These are phyloP conservation scores for Ammopiptanthus mongolicus DNA, from an alignment of 306 rosid genomes.

Conservation along the genomic window DNA sequence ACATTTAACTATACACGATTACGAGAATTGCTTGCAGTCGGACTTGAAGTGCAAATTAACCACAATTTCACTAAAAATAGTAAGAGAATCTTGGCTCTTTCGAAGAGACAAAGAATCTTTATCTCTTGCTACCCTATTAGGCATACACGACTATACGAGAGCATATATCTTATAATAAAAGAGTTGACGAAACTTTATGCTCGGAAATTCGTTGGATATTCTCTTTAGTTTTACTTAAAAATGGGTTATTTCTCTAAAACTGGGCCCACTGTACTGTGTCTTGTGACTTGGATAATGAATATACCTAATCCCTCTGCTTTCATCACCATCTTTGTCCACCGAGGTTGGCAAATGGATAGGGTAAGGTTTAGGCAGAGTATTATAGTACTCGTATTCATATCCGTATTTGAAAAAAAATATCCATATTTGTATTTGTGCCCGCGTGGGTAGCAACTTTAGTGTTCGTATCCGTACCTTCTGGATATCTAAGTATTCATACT, in stretches of 20 bases:
- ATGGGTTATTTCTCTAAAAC: background rate
- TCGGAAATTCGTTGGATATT: background rate
- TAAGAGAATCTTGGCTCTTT: conserved; percentile 11
- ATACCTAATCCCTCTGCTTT: background rate
- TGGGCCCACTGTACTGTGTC: background rate
- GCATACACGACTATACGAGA: conserved; percentile 29
- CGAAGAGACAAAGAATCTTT: conserved; percentile 4
- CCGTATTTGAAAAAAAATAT: no score
- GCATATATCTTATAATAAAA: background rate
- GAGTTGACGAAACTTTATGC: conserved; percentile 31
- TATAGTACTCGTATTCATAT: no score
- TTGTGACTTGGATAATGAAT: conserved; percentile 12
- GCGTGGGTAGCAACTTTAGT: no score
- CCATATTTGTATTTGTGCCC: no score
- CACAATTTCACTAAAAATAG: background rate
- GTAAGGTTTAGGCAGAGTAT: no score
- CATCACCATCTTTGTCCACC: conserved; percentile 8
- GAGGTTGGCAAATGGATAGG: no score
- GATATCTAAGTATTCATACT: no score
- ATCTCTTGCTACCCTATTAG: background rate
- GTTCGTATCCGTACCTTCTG: no score
- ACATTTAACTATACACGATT: no score
- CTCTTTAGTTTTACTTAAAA: background rate
- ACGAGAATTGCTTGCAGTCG: conserved; percentile 6
- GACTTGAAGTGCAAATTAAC: background rate